Evolutionary conservation across 2,329 filamentous ascomycete species (phyloP).

Genomic region (Mariannaea sp.): DNA sequence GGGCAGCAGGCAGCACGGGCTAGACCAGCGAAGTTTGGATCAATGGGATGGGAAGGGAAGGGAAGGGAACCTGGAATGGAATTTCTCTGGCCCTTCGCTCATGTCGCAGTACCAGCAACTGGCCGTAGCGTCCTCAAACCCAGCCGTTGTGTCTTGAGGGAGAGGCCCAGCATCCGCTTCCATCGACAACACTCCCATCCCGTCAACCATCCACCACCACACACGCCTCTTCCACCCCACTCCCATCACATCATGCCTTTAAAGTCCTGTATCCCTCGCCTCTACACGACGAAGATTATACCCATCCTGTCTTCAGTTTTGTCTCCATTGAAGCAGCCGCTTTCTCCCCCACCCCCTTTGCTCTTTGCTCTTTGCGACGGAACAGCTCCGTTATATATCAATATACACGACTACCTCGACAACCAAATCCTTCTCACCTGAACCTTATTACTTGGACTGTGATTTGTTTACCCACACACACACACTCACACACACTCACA

Average conservation of each 20-base stretch:
- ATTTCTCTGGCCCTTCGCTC: conserved; percentile 4
- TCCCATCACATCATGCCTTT: conserved; percentile 15
- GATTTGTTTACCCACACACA: not conserved
- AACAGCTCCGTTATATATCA: conserved; percentile 1
- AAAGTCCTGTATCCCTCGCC: conserved; percentile 17
- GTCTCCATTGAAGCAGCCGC: conserved; percentile 15
- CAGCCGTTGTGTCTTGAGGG: conserved; percentile 21
- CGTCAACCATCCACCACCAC: conserved; percentile 9
- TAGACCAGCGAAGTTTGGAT: conserved; percentile 16
- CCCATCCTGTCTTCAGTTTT: conserved; percentile 15
- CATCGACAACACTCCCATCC: conserved; percentile 9
- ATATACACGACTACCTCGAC: conserved; percentile 19
- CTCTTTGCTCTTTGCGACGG: not conserved
- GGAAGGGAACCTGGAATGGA: not conserved
- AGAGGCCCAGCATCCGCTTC: conserved; percentile 16
- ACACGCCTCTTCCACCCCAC: conserved; percentile 15
- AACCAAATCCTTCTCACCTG: not conserved
- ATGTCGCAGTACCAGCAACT: conserved; percentile 7
- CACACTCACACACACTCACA: no score
- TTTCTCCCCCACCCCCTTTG: no score
- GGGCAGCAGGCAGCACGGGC: conserved; percentile 24
- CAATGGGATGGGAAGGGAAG: not conserved
- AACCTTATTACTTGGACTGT: not conserved
- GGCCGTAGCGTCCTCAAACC: conserved; percentile 27
- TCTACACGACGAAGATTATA: conserved; percentile 17